Evolutionary conservation across 208 protist species (phyloP).

Genomic region (Tritrichomonas foetus): DNA sequence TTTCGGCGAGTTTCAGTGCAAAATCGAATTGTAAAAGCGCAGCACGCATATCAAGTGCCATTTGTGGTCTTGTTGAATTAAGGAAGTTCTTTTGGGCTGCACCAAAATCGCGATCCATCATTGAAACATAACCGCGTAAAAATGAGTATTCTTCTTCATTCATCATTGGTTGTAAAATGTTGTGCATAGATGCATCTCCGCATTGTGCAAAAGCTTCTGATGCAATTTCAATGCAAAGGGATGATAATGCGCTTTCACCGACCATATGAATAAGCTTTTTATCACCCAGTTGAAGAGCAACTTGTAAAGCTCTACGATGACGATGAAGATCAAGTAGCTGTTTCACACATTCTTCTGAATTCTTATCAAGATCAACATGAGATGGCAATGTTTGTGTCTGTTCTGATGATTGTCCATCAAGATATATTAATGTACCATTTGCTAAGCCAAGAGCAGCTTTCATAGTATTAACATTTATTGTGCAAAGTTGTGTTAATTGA

Average conservation of each 20-base stretch:
- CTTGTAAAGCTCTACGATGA: neutral
- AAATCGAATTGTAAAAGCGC: conserved; percentile 9
- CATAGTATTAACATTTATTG: neutral
- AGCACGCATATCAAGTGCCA: neutral
- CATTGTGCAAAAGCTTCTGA: neutral
- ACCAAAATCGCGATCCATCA: neutral
- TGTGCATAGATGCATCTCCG: neutral
- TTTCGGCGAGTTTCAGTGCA: neutral
- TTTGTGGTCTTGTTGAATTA: neutral
- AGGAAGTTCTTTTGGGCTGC: neutral
- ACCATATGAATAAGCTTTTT: neutral
- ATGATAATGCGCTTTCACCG: neutral
- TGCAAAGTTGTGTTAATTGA: neutral
- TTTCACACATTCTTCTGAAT: neutral
- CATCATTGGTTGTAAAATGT: neutral
- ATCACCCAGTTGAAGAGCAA: neutral
- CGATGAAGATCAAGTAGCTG: neutral
- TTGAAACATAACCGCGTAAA: neutral
- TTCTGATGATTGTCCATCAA: neutral
- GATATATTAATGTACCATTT: neutral
- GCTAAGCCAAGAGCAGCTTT: neutral
- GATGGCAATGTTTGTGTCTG: neutral
- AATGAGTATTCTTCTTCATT: neutral
- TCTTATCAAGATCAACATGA: neutral
- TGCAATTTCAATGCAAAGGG: neutral